A percentile compares a stretch with the other conserved stretches of the same genome.
Evolutionary conservation across 768 basidiomycete species (phyloP).

Genomic region (Cystobasidium ongulense): DNA sequence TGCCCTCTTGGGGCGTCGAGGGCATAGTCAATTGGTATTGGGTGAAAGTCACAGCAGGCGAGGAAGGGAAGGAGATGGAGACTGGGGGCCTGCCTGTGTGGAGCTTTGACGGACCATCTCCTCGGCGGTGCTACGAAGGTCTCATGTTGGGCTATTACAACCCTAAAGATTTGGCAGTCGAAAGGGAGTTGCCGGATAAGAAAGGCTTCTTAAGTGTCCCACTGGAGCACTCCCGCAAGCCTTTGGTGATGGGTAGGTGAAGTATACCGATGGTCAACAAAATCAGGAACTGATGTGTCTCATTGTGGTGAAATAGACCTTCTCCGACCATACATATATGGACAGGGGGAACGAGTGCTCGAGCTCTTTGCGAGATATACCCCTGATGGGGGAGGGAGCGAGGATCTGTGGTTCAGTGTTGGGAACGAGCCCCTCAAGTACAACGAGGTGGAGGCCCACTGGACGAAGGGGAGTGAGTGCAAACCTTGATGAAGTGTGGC

Average conservation of each 20-base stretch:
- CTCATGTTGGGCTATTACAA: slow-evolving; percentile 19
- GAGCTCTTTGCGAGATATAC: slow-evolving; percentile 21
- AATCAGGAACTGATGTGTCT: neutral
- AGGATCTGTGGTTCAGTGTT: slow-evolving; percentile 13
- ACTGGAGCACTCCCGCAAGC: slow-evolving; percentile 26
- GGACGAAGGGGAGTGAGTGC: neutral
- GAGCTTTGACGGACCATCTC: slow-evolving; percentile 6
- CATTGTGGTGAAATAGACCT: neutral
- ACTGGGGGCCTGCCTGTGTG: slow-evolving; percentile 12
- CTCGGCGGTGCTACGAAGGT: slow-evolving; percentile 27
- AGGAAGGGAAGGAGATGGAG: neutral
- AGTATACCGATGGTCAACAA: too few species aligned
- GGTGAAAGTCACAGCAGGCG: slow-evolving; percentile 3
- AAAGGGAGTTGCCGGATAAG: neutral
- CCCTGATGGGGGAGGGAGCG: neutral
- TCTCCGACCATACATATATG: neutral
- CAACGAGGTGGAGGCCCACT: slow-evolving; percentile 5
- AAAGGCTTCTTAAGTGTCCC: slow-evolving; percentile 13
- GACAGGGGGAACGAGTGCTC: neutral
- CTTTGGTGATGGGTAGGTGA: slow-evolving; percentile 7
- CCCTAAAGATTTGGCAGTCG: neutral
- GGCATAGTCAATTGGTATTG: slow-evolving; percentile 14
- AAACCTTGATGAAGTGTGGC: neutral
- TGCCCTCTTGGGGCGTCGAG: slow-evolving; percentile 1
- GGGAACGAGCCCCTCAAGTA: slow-evolving; percentile 23